These are phyloP conservation scores for Lantana camara DNA, from an alignment of 257 asterid species.

Conservation along the genomic window DNA sequence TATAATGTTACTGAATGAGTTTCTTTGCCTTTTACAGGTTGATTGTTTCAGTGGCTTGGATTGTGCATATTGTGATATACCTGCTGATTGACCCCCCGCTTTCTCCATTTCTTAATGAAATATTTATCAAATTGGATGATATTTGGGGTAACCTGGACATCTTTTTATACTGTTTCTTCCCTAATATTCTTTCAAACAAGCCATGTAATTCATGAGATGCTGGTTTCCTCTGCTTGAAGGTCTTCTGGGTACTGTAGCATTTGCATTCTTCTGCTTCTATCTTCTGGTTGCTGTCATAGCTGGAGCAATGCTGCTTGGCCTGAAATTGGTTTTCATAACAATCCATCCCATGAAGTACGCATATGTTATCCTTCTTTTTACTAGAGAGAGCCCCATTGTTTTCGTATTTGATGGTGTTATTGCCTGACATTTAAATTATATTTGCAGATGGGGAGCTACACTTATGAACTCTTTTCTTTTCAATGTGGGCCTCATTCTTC, in stretches of 20 bases:
- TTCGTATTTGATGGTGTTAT: too few species aligned
- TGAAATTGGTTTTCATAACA: constrained; percentile 86
- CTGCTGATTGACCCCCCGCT: constrained; percentile 90
- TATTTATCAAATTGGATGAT: constrained; percentile 89
- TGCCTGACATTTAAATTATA: constrained; percentile 27
- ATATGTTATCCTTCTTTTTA: too few species aligned
- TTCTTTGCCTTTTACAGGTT: constrained; percentile 55
- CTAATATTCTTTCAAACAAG: constrained; percentile 19
- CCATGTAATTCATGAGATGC: constrained; percentile 24
- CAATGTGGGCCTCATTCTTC: constrained; percentile 92
- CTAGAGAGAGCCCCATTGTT: too few species aligned
- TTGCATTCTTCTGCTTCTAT: constrained; percentile 99
- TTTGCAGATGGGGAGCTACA: constrained; percentile 90
- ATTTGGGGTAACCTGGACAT: constrained; percentile 72
- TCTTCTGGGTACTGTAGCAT: constrained; percentile 95
- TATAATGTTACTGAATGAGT: constrained; percentile 6
- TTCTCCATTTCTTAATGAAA: constrained; percentile 84
- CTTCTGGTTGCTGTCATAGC: constrained; percentile 95
- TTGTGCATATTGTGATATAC: constrained; percentile 90
- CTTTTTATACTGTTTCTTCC: constrained; percentile 15
- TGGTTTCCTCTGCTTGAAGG: constrained; percentile 51
- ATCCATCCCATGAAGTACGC: constrained; percentile 98
- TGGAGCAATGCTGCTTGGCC: constrained; percentile 98
- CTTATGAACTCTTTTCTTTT: constrained; percentile 95
- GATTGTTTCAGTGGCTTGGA: constrained; percentile 94